Conservation (phyloP, 345 rosid genomes). For the Eucalyptus paniculata region DNA sequence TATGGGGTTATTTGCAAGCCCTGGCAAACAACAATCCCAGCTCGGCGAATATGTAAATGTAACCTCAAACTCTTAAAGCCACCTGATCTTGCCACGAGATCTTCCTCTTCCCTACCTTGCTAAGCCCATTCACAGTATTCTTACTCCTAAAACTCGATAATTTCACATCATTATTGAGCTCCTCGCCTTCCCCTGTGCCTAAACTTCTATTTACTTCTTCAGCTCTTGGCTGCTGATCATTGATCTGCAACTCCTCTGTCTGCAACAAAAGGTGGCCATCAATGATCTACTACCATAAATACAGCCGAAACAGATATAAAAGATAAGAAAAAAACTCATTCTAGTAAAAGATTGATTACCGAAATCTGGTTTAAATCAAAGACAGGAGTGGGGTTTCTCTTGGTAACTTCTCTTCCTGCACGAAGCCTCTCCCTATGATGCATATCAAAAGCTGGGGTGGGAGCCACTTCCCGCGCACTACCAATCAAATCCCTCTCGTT, state of each 20-base stretch:
- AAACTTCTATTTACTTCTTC: conserved; percentile 28
- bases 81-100: conserved; percentile 94
- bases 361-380: conserved; percentile 87
- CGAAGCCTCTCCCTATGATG: conserved; percentile 18
- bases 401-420: conserved; percentile 25
- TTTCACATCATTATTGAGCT: conserved; percentile 35
- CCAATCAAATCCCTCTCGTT: conserved; percentile 10
- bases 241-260: conserved; percentile 51
- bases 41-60: neutral
- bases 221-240: conserved; percentile 10
- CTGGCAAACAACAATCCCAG: neutral
- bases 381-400: conserved; percentile 13
- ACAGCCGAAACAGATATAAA: neutral
- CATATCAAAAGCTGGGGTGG: conserved; percentile 14
- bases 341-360: conserved; percentile 24
- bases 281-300: neutral
- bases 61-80: conserved; percentile 58
- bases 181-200: conserved; percentile 25
- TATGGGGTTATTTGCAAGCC: neutral
- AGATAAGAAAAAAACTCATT: neutral
- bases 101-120: conserved; percentile 68
- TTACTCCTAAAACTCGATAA: conserved; percentile 52
- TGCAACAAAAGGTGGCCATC: conserved; percentile 7
- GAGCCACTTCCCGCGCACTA: conserved; percentile 22
- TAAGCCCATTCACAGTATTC: conserved; percentile 38